Base-by-base conservation (phyloP, 495 filamentous ascomycete genomes). In the Podospora bellae-mahoneyi region DNA sequence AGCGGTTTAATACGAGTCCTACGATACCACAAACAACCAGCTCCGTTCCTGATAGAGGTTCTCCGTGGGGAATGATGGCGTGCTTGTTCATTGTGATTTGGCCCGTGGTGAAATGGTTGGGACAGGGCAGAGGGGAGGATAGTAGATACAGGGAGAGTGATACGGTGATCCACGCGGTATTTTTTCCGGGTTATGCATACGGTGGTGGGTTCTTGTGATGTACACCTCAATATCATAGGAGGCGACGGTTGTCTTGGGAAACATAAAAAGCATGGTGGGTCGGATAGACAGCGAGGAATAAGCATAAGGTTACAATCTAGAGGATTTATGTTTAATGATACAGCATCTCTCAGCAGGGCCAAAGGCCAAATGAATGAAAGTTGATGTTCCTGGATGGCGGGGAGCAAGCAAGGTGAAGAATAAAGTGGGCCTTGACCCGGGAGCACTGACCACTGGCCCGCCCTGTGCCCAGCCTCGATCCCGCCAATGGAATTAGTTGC, bases 401-500 rank as follows among this genome's bases (percentile, higher is more conserved):
- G 39, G 39, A 16, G 39, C 6, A 10, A 48, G 9, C 30, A 32
- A 13, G 39, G 39, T 48, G 9, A 16, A 48, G 5, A 48, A 48
- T 48, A 58, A 58, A 19, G 55, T 58, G 55, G 55, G 55, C 55
- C 55, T 58, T 7, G 23, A 4, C 9, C 4, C 15, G 19, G 34
- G 23, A 63, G 61, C 61, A 39, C 61, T 48, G 61, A 63, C 61
- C 61, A 63, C 30, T 10, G 15, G 9, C 39, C 39, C 39, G 13
- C 39, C 13, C 39, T 48, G 39, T 13, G 39, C 15, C 9, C 39
- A 48, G 39, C 27, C 61, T 63, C 20, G 61, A 27, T 4, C 23
- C 32, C 34, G 34, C 32, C 32, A 63, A 48, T 28, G n/a, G 61
- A 63, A 63, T 32, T 5, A 67, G 75, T 70, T 80, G 78, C 79